Base-by-base conservation (phyloP, 2,329 filamentous ascomycete genomes). In the Fusarium tanahbumbuense region DNA sequence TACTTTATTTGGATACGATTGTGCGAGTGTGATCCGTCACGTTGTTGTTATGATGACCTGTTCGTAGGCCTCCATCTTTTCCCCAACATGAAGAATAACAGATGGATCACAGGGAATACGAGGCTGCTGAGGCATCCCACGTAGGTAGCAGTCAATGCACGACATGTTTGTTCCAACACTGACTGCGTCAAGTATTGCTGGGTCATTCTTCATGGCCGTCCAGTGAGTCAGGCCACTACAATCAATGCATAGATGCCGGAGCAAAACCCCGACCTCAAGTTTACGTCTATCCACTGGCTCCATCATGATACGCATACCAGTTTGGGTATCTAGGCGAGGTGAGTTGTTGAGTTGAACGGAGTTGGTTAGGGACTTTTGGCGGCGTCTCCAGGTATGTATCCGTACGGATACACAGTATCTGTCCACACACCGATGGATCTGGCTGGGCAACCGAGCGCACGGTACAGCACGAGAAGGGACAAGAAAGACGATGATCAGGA, bases 1-100 rank as follows among this genome's bases (percentile, higher is more conserved):
- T 56, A 37, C 63, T 71, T 71, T 58, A 55, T 70, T 59, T 64
- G 49, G 63, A 70, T 64, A 70, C 62, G 67, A 68, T 60, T 40
- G 40, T 42, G 44, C 37, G n/a, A 50, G 45, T 59, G 55, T 50
- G 42, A 49, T 65, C 18, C 46, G 60, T 68, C 37, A 67, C 42
- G 41, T 61, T 63, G 44, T 50, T 40, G 27, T 37, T 20, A 52
- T 55, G 42, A 44, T 66, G 62, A 34, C 22, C 53, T 56, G 55
- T 69, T 46, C 60, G 34, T 40, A 47, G 56, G 28, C 50, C 57
- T 46, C 49, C 52, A 53, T 34, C 12, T 25, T 23, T 15, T 50
- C 41, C 56, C 56, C 41, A 37, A 42, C 34, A 54, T 60, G 15
- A 20, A 15, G 11, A 27, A 56, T 28, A 15, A 34, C n/a, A 22